Conservation (phyloP, 2,329 filamentous ascomycete species). For the Annulohypoxylon truncatum region DNA sequence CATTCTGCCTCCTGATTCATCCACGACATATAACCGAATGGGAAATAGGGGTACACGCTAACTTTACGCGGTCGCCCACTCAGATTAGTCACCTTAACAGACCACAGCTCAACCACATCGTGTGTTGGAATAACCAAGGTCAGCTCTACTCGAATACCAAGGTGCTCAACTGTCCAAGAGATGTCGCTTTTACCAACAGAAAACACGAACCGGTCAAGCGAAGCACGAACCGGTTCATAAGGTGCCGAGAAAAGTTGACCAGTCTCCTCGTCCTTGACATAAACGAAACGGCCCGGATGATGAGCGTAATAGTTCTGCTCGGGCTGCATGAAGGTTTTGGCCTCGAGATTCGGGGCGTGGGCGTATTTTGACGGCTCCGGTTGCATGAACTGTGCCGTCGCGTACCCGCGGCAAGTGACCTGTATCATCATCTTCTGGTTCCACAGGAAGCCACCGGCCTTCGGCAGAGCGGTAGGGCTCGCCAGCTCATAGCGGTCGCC, state of each 20-base stretch:
- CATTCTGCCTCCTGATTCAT: conserved; percentile 70
- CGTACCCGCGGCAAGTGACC: conserved; percentile 68
- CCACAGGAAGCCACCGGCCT: conserved; percentile 68
- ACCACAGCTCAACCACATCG: conserved; percentile 68
- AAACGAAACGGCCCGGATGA: conserved; percentile 69
- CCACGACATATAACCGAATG: conserved; percentile 71
- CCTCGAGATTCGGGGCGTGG: conserved; percentile 68
- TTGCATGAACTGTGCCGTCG: conserved; percentile 70
- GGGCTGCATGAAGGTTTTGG: conserved; percentile 70
- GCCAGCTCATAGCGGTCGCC: conserved; percentile 66
- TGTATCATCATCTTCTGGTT: conserved; percentile 72
- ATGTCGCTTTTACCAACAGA: conserved; percentile 67
- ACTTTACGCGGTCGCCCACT: conserved; percentile 58
- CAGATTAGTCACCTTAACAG: conserved; percentile 62
- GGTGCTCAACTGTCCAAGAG: conserved; percentile 63
- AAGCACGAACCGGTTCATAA: conserved; percentile 64
- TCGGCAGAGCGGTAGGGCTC: conserved; percentile 66
- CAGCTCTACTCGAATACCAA: conserved; percentile 64
- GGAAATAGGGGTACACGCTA: conserved; percentile 67
- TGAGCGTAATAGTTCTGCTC: conserved; percentile 70
- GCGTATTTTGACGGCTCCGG: conserved; percentile 70
- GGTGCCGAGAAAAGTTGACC: conserved; percentile 65
- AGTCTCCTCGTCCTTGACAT: conserved; percentile 67
- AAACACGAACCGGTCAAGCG: conserved; percentile 62
- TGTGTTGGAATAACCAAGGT: conserved; percentile 62